phyloP scores from a whole-genome alignment of 306 rosid species.

The Ceratonia siliqua region DNA sequence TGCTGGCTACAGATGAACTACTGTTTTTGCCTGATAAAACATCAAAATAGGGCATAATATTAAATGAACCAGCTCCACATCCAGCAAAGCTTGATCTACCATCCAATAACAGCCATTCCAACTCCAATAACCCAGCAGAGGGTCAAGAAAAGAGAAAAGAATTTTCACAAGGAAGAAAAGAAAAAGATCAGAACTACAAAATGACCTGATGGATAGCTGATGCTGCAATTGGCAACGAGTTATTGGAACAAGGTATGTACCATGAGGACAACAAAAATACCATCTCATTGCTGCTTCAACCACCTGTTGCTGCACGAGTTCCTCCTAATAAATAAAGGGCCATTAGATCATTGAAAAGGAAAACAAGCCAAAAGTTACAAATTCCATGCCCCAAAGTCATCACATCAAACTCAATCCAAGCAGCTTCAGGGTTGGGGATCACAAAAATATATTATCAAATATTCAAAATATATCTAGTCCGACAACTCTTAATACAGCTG shows the following conservation, averaged over 20 bases:
- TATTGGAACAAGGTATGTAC: slow-evolving; percentile 50
- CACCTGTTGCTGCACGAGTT: slow-evolving; percentile 49
- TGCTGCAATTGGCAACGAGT: slow-evolving; percentile 49
- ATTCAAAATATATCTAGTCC: neutral
- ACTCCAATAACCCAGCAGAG: slow-evolving; percentile 41
- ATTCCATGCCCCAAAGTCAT: slow-evolving; percentile 12
- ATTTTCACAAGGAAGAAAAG: slow-evolving; percentile 1
- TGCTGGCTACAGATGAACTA: slow-evolving; percentile 44
- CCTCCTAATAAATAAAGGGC: slow-evolving; percentile 49
- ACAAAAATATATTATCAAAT: slow-evolving; percentile 6
- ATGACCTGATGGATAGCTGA: slow-evolving; percentile 50
- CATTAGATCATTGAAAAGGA: slow-evolving; percentile 36
- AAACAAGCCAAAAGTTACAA: slow-evolving; percentile 7
- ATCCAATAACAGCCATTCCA: slow-evolving; percentile 36
- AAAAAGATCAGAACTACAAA: slow-evolving; percentile 20
- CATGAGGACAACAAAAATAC: slow-evolving; percentile 32
- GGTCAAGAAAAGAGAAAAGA: slow-evolving; percentile 33
- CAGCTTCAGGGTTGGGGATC: neutral
- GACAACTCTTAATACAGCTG: neutral
- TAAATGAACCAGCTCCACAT: slow-evolving; percentile 1
- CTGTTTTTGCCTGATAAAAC: slow-evolving; percentile 32
- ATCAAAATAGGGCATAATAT: slow-evolving; percentile 21
- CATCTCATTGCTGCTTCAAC: slow-evolving; percentile 43
- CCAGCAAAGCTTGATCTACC: slow-evolving; percentile 37
- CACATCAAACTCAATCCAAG: slow-evolving; percentile 7